Evolutionary conservation across 148 eudicot species (phyloP), one percentile per base, ranked within the genome.

Genomic region (Cornus kousa): DNA sequence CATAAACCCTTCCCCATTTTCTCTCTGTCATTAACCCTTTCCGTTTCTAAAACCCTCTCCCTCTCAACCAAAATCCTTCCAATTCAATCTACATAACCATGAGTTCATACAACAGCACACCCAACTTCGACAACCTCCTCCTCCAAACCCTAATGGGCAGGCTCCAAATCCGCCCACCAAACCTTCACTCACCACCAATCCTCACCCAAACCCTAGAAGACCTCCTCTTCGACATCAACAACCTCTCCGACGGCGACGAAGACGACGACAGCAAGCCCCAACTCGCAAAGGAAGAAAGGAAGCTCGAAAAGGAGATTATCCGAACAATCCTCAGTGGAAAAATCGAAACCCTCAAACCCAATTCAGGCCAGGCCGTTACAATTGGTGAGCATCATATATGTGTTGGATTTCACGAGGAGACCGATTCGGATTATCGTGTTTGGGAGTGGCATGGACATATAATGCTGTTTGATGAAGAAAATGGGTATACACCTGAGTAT

Each of bases 371-470:
- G 75, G 99, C 98, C 3, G 88, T 94, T 2, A 50, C 92, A 31
- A 85, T 97, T 35, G 94, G 97, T 0, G 97, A 97, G 12, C 93
- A 97, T 68, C 93, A 97, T 80, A 86, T 97, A 48, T 97, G 98
- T 60, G 92, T 97, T 4, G 99, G 98, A 70, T 97, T 91, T 85
- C 97, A 94, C 33, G 87, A 87, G 76, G 97, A 97, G 24, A 43
- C 53, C 7, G 95, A 85, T 50, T 90, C 98, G 67, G 94, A 90
- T 74, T 94, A 94, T 71, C 90, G 99, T 80, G 99, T 97, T 39
- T 97, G 99, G 98, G 98, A 97, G 84, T 97, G 99, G 98, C 99
- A 97, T 43, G 99, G 98, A 0, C 99, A 97, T 87, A 81, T 94
- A 0, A 97, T 97, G 99, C 12, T 97, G 85, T 94, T 94, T 77